Conservation (phyloP, 1,139 yeast genomes). For the Kurtzmaniella quercitrusa region DNA sequence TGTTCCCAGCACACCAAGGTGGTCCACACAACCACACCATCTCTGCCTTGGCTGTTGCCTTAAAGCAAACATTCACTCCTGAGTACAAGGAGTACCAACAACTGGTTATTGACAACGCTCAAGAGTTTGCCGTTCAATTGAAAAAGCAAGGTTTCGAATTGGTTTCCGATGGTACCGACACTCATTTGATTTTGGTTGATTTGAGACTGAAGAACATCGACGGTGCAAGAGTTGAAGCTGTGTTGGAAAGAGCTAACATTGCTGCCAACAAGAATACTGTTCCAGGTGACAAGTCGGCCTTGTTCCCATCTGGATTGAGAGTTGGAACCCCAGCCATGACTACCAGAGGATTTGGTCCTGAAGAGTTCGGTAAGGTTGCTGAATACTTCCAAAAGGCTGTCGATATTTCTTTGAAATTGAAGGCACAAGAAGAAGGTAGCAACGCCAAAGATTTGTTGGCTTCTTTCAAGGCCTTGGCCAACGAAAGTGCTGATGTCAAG, state of each 20-base stretch:
- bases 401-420: conserved; percentile 56
- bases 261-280: conserved; percentile 96
- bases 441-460: conserved; percentile 63
- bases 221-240: conserved; percentile 94
- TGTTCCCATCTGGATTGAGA: conserved; percentile 93
- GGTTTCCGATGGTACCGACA: conserved; percentile 92
- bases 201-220: conserved; percentile 82
- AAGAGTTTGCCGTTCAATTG: conserved; percentile 69
- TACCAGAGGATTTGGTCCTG: conserved; percentile 83
- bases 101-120: conserved; percentile 77
- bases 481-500: conserved; percentile 53
- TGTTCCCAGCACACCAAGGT: conserved; percentile 99
- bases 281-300: conserved; percentile 93
- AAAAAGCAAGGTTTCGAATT: conserved; percentile 65
- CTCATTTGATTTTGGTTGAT: conserved; percentile 85
- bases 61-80: conserved; percentile 83
- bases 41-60: conserved; percentile 90
- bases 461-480: conserved; percentile 62
- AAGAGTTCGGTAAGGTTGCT: conserved; percentile 76
- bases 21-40: conserved; percentile 98
- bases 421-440: conserved; percentile 54
- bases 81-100: conserved; percentile 84
- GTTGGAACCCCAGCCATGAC: conserved; percentile 99
- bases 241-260: conserved; percentile 83
- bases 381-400: conserved; percentile 78